A percentile compares a stretch with the other conserved stretches of the same genome.
Evolutionary conservation across 1,284 basidiomycete species (phyloP).

Genomic region (Austroboletus novae-zelandiae): DNA sequence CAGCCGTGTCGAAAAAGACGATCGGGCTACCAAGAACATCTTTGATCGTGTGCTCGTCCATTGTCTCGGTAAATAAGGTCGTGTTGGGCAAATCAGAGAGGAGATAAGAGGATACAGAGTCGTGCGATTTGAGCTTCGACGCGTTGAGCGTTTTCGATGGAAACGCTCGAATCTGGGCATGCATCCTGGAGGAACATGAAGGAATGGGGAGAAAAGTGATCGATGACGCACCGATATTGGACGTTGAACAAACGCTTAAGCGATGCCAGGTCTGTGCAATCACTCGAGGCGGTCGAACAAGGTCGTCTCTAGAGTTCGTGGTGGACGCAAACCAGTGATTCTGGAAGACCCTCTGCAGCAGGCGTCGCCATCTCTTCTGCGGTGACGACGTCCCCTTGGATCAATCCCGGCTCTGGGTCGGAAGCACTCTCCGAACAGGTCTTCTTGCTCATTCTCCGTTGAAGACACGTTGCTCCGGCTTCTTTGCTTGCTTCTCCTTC

Average conservation of each 20-base stretch:
- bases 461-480: slow-evolving; percentile 12
- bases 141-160: slow-evolving; percentile 82
- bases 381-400: slow-evolving; percentile 26
- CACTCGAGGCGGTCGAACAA: slow-evolving; percentile 67
- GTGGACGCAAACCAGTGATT: slow-evolving; percentile 49
- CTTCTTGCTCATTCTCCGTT: slow-evolving; percentile 1
- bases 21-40: slow-evolving; percentile 77
- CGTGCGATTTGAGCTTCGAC: slow-evolving; percentile 68
- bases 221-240: slow-evolving; percentile 48
- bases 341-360: slow-evolving; percentile 8
- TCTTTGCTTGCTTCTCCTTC: slow-evolving; percentile 20
- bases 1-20: slow-evolving; percentile 92
- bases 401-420: slow-evolving; percentile 16
- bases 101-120: slow-evolving; percentile 69
- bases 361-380: slow-evolving; percentile 15
- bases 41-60: slow-evolving; percentile 56
- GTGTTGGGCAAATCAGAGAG: slow-evolving; percentile 67
- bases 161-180: slow-evolving; percentile 76
- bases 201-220: slow-evolving; percentile 36
- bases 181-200: slow-evolving; percentile 57
- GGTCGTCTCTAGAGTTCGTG: slow-evolving; percentile 81
- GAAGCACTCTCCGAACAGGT: slow-evolving; percentile 8
- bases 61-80: slow-evolving; percentile 38
- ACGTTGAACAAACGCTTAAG: too few species aligned
- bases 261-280: slow-evolving; percentile 59